Base-by-base conservation (phyloP, 768 basidiomycete species). In the Lactarius pseudohatsudake region DNA sequence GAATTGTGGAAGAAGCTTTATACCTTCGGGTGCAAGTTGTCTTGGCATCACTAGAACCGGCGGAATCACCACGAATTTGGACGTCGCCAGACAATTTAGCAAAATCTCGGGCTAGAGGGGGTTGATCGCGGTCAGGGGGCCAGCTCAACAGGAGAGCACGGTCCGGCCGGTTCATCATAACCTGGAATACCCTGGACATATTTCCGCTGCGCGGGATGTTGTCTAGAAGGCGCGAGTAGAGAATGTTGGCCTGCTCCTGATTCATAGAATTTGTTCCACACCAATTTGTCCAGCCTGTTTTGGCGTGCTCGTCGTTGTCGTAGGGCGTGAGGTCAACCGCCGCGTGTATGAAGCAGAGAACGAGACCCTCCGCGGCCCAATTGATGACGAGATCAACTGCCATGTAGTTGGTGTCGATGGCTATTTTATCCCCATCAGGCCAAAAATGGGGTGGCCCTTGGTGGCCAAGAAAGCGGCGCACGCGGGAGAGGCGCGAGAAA, bases 301-400 rank as follows among this genome's bases (percentile, higher is more conserved):
- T 92, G 76, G 83, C 76, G 47, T 77, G 76, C 75, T 92, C 90
- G 76, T 92, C 88, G 72, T 92, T 91, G 80, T 93, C 90, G 43
- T 81, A 81, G 60, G 83, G 81, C 16, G 76, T 81, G 65, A 91
- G 82, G 81, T 94, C 91, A 66, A 85, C 85, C 38, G 86, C 86
- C 50, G 92, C 92, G 72, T 95, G 92, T 58, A 94, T 85, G 80
- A 95, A 95, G 76, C 92, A 94, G 40, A 95, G 81, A 66, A 94
- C 90, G 74, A 95, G 85, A 65, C 87, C 89, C 67, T 94, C 90
- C 18, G 91, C 90, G 59, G 91, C 92, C 86, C 88, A 91, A 76
- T 93, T 95, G 74, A 93, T 90, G 72, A 94, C 92, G 72, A 95
- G 86, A 77, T 95, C 92, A 66, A 91, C 89, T 6, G 88, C 87